Conservation (phyloP, 768 basidiomycete species). For the Boletus sensibilis region DNA sequence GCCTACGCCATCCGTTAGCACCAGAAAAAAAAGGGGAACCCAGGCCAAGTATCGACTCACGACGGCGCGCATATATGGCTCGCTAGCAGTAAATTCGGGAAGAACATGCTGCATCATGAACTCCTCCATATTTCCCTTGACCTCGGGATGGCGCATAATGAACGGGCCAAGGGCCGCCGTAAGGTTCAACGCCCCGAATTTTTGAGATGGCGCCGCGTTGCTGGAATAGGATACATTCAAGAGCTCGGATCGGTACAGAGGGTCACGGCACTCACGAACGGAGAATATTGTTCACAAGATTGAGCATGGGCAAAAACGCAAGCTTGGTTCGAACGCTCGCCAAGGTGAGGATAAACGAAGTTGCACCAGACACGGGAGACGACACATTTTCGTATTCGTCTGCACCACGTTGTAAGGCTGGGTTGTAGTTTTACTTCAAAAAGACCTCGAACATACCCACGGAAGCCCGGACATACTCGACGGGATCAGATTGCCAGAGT, state of each 20-base stretch:
- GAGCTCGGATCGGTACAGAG: not conserved
- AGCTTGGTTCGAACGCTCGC: constrained; percentile 77
- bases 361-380: constrained; percentile 75
- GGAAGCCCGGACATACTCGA: constrained; percentile 75
- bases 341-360: constrained; percentile 75
- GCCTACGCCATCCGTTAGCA: constrained; percentile 46
- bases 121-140: constrained; percentile 72
- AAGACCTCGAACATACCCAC: constrained; percentile 51
- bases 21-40: not conserved
- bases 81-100: constrained; percentile 62
- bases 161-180: constrained; percentile 70
- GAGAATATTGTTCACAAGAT: constrained; percentile 74
- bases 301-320: constrained; percentile 79
- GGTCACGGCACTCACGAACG: constrained; percentile 47
- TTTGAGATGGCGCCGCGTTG: constrained; percentile 57
- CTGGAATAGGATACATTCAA: constrained; percentile 25
- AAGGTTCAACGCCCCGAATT: constrained; percentile 86
- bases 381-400: constrained; percentile 82
- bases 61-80: constrained; percentile 76
- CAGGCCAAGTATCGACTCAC: constrained; percentile 42
- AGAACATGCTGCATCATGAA: constrained; percentile 75
- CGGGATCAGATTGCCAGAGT: constrained; percentile 78
- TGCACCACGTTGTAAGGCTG: constrained; percentile 27
- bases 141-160: constrained; percentile 83
- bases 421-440: not conserved